phyloP scores from a whole-genome alignment of 2,329 filamentous ascomycete species.

The Westerdykella sp. region DNA sequence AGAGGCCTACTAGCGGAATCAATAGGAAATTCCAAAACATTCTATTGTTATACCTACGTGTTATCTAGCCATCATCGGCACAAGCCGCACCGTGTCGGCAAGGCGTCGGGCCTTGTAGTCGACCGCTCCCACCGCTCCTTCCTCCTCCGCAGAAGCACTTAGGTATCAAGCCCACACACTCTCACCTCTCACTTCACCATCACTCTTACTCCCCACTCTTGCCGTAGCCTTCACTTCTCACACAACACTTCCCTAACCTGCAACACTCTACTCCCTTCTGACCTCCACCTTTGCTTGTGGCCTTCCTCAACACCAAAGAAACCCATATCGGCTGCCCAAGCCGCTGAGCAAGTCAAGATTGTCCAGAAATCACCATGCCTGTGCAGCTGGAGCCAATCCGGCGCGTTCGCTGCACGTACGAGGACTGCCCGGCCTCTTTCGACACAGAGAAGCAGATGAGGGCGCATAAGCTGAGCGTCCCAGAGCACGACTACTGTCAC shows the following conservation, averaged over 20 bases:
- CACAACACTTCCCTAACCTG: not conserved
- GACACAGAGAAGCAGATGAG: constrained; percentile 42
- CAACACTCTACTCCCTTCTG: not conserved
- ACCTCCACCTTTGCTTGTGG: not conserved
- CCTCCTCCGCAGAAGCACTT: too few relatives aligned
- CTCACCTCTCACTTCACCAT: too few relatives aligned
- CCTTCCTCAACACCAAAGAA: not conserved
- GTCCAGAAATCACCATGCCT: constrained; percentile 15
- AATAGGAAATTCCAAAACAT: too few relatives aligned
- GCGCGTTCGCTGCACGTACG: constrained; percentile 40
- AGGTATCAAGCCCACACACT: too few relatives aligned
- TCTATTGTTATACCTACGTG: too few relatives aligned
- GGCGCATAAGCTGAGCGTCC: constrained; percentile 44
- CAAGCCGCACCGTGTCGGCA: too few relatives aligned
- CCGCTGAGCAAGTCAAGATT: not conserved
- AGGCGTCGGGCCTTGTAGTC: too few relatives aligned
- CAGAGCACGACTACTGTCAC: constrained; percentile 43
- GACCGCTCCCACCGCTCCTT: too few relatives aligned
- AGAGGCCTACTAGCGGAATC: too few relatives aligned
- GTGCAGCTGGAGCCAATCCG: constrained; percentile 16
- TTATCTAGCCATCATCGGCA: too few relatives aligned
- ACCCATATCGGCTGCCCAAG: not conserved
- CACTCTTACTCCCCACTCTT: not conserved
- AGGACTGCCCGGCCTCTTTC: constrained; percentile 44
- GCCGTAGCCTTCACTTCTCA: not conserved